Conservation (phyloP, 177 flowering plant species). For the Vitis hybrid region DNA sequence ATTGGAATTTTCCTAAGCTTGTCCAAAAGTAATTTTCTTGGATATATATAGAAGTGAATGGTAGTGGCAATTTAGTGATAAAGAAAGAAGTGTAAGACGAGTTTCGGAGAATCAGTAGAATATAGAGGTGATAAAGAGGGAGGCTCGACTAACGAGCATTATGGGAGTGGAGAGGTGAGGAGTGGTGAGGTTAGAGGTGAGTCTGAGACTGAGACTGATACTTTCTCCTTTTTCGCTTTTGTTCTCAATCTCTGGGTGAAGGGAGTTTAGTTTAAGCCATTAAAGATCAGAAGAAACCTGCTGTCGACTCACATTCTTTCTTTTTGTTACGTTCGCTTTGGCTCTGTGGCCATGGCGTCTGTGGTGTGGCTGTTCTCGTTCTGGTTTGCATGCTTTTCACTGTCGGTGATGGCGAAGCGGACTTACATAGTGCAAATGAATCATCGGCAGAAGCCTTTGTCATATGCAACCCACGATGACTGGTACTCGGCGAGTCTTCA, state of each 20-base stretch:
- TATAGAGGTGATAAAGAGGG: too few species aligned
- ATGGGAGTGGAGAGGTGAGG: too few species aligned
- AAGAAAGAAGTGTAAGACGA: too few species aligned
- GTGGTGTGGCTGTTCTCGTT: slow-evolving; percentile 4
- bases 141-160: too few species aligned
- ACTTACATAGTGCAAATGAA: slow-evolving; percentile 83
- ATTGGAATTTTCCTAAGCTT: too few species aligned
- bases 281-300: neutral
- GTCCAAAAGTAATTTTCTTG: too few species aligned
- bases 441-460: slow-evolving; percentile 38
- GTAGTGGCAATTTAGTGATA: too few species aligned
- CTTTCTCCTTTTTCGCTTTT: too few species aligned
- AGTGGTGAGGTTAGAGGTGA: too few species aligned
- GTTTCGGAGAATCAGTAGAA: too few species aligned
- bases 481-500: slow-evolving; percentile 69
- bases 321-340: neutral
- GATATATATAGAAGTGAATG: too few species aligned
- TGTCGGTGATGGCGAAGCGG: slow-evolving; percentile 24
- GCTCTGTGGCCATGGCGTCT: slow-evolving; percentile 15
- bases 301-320: neutral
- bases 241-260: neutral
- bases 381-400: neutral
- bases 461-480: slow-evolving; percentile 53
- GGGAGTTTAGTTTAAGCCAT: neutral
- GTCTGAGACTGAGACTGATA: too few species aligned